Percentiles rank a stretch among this genome's conserved stretches.
phyloP scores from a whole-genome alignment of 129 eudicot species.

The Scalesia atractyloides region DNA sequence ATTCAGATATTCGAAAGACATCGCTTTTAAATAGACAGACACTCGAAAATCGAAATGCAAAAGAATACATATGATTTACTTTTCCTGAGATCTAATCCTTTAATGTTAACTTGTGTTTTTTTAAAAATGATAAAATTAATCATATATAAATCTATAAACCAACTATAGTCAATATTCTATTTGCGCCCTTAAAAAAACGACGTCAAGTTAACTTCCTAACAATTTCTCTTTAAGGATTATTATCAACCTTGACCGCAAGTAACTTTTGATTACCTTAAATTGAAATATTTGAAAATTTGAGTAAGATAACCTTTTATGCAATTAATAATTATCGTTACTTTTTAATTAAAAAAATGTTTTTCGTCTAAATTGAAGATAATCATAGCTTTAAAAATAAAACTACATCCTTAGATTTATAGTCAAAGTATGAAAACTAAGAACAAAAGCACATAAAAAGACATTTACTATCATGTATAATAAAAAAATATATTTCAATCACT shows the following conservation, averaged over 20 bases:
- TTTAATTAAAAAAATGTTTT: background rate
- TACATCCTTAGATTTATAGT: background rate
- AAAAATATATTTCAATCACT: background rate
- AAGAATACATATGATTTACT: no score
- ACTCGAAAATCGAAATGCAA: background rate
- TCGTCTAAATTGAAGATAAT: background rate
- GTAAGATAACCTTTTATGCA: background rate
- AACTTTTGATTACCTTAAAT: background rate
- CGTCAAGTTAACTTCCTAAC: background rate
- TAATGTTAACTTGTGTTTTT: background rate
- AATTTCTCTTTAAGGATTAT: background rate
- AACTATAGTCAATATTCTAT: background rate
- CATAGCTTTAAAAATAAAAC: background rate
- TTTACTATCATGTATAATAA: background rate
- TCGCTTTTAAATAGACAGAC: background rate
- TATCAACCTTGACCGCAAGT: background rate
- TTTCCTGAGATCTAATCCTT: background rate
- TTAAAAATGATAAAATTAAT: background rate
- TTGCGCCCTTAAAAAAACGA: background rate
- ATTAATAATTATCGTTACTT: background rate
- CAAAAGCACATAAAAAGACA: background rate
- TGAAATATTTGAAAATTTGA: background rate
- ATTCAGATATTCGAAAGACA: background rate
- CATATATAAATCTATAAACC: background rate
- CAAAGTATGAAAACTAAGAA: background rate